phyloP scores from a whole-genome alignment of 2,329 filamentous ascomycete species.

The Aspergillus sp. region DNA sequence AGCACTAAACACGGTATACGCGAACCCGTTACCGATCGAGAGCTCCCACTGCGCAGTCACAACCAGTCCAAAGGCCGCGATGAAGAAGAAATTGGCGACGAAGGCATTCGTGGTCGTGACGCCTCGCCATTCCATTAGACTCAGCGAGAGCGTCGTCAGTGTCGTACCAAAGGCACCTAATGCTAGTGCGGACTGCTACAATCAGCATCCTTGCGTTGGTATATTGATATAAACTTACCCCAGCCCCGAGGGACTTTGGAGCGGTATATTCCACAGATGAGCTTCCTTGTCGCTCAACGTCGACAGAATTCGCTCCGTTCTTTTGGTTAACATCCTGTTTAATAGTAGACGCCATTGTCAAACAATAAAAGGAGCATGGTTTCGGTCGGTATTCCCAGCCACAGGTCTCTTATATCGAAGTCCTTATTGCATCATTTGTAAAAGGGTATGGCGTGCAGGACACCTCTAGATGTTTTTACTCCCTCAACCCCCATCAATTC shows the following conservation, averaged over 20 bases:
- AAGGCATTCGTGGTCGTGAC: slow-evolving; percentile 53
- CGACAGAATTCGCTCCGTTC: background rate
- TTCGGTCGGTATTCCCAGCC: no score
- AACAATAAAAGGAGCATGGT: no score
- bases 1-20: slow-evolving; percentile 55
- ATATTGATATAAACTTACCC: background rate
- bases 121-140: slow-evolving; percentile 57
- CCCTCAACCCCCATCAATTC: background rate
- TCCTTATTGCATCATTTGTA: no score
- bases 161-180: slow-evolving; percentile 58
- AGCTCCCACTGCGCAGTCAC: slow-evolving; percentile 59
- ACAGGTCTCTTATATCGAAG: no score
- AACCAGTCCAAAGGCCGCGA: slow-evolving; percentile 52
- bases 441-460: no score
- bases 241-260: background rate
- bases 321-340: background rate
- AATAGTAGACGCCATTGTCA: no score
- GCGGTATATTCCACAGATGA: background rate
- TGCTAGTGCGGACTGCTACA: slow-evolving; percentile 34
- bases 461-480: no score
- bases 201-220: background rate
- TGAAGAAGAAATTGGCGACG: slow-evolving; percentile 57
- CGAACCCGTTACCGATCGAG: slow-evolving; percentile 53
- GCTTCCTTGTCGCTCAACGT: background rate
- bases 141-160: slow-evolving; percentile 53